Evolutionary conservation across 2,329 filamentous ascomycete genomes (phyloP), one percentile per base, ranked within the genome.

Genomic region (Purpureocillium takamizusanense): DNA sequence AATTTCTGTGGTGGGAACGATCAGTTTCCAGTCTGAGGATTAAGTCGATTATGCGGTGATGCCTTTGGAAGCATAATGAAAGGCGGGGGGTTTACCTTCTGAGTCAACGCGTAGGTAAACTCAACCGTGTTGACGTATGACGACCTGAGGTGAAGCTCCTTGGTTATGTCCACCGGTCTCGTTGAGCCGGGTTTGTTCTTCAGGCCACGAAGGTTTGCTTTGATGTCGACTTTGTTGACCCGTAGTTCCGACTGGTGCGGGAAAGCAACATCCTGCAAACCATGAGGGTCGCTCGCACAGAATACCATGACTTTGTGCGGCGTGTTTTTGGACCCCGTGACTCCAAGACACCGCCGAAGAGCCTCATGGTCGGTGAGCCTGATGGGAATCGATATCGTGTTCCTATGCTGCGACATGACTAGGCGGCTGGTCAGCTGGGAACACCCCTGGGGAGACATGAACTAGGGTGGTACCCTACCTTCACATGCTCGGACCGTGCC

Each of bases 131-230:
- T 97, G 38, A 66, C 66, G 54, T 90, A 94, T 32, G 72, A 71
- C 10, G 79, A 75, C 46, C 76, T 80, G 23, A 86, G 75, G 14
- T 82, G 78, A 33, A 97, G 67, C 42, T 78, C 73, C 46, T 75
- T 69, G 7, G 92, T 98, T 44, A 98, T 83, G 61, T 98, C 92
- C 34, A 86, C 88, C 7, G 92, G 92, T 52, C 87, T 81, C 31
- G 92, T 98, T 33, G 92, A 94, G 16, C 92, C 92, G 7, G 90
- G 86, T 59, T 92, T 94, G 59, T 95, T 95, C 63, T 98, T 98
- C 44, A 98, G 63, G 4, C 92, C 92, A 49, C 92, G 84, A 48
- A 94, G 72, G 57, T 97, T 98, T n/a, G 84, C 83, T 60, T 90
- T 92, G 48, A 95, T 74, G 41, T 95, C 87, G 27, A 83, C 83